phyloP scores from a whole-genome alignment of 2,329 filamentous ascomycete species.

The Elsinoe fawcettii region DNA sequence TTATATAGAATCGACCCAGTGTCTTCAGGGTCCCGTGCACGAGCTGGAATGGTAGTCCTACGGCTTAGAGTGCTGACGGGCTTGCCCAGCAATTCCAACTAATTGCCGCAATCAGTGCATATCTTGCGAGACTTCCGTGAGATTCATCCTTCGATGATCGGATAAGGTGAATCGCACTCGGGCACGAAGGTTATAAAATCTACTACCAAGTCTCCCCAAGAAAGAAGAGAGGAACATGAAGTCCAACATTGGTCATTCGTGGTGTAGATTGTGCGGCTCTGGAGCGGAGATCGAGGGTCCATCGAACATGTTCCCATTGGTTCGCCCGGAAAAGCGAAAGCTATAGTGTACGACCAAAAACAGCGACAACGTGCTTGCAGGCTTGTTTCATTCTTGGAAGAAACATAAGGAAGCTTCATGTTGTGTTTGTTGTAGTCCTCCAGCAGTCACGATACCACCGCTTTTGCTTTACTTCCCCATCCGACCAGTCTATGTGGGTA shows the following conservation, averaged over 20 bases:
- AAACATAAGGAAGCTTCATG: neutral
- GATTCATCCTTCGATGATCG: no score
- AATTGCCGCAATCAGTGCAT: neutral
- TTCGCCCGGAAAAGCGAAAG: neutral
- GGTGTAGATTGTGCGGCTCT: no score
- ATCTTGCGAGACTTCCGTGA: neutral
- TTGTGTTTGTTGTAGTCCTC: neutral
- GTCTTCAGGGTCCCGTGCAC: neutral
- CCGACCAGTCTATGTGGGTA: constrained; percentile 5
- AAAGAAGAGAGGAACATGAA: no score
- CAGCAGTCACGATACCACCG: neutral
- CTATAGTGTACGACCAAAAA: neutral
- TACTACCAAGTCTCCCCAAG: no score
- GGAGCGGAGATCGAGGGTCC: no score
- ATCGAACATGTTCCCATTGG: neutral
- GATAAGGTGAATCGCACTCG: no score
- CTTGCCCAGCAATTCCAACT: neutral
- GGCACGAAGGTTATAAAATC: no score
- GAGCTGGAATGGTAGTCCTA: neutral
- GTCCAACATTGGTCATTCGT: no score
- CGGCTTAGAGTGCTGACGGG: neutral
- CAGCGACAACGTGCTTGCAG: neutral
- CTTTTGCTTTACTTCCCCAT: neutral
- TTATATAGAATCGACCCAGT: neutral
- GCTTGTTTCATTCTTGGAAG: neutral